Evolutionary conservation across 306 rosid species (phyloP).

Genomic region (Gynostemma pentaphyllum): DNA sequence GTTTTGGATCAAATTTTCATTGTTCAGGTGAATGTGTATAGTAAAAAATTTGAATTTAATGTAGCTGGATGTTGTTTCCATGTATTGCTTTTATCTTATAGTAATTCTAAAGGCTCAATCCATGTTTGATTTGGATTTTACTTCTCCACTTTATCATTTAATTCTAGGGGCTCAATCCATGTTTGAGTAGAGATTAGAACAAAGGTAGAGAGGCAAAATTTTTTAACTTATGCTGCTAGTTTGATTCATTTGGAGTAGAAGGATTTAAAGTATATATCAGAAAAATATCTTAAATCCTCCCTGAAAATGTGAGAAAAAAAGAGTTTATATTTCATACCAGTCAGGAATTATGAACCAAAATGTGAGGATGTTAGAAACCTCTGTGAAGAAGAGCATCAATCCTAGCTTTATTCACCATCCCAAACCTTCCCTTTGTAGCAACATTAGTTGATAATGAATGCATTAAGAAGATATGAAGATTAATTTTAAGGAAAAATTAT

Average conservation of each 20-base stretch:
- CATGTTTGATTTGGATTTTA: not conserved
- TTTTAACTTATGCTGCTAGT: too few species aligned
- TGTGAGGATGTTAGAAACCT: slow-evolving; percentile 26
- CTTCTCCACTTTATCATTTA: not conserved
- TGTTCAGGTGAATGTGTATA: too few species aligned
- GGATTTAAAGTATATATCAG: slow-evolving; percentile 44
- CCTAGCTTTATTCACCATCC: slow-evolving; percentile 43
- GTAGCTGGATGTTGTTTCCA: not conserved
- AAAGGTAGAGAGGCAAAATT: too few species aligned
- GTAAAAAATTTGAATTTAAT: not conserved
- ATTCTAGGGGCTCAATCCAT: too few species aligned
- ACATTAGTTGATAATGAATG: too few species aligned
- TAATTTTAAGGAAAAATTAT: not conserved
- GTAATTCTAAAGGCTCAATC: not conserved
- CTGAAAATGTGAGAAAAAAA: slow-evolving; percentile 23
- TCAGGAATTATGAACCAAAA: not conserved
- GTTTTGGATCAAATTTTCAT: too few species aligned
- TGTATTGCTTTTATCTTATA: not conserved
- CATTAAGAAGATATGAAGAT: not conserved
- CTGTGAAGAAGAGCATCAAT: slow-evolving; percentile 24
- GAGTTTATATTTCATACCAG: not conserved
- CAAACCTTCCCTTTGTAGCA: slow-evolving; percentile 61
- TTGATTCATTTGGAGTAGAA: too few species aligned
- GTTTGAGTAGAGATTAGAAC: too few species aligned
- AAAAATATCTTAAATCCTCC: slow-evolving; percentile 56